Evolutionary conservation across 1,139 yeast species (phyloP), one percentile per base, ranked within the genome.

Genomic region (Diutina ranongensis): DNA sequence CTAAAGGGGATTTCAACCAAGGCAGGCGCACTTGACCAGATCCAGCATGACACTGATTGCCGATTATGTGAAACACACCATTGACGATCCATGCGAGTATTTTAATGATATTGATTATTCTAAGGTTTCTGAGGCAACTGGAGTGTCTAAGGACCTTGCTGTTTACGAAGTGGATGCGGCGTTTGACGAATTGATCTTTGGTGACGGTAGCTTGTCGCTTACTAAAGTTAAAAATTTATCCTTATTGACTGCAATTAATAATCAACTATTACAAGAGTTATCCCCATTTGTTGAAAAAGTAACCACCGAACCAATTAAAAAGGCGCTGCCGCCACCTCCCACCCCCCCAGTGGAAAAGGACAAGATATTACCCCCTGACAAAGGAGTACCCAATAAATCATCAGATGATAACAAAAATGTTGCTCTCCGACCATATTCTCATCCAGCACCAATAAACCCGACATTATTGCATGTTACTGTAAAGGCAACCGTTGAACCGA

Each of bases 401-500:
- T 18, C 13, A 13, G 28, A 35, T 5, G 42, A 25, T 16, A 25
- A 18, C 2, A 22, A 22, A 8, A 25, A 25, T 18, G 42, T 38
- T 3, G 42, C 42, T 7, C 19, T 25, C 5, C 32, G 33, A n/a
- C 42, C 32, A 7, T 38, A 38, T 16, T 38, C 42, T 12, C 18
- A 38, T 13, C 42, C 42, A 12, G 32, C 32, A 8, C 21, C 31
- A 22, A 25, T 38, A 3, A 38, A 38, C 20, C 42, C 42, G 3
- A 38, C 42, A 4, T 13, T 38, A 7, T 18, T 38, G 13, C 42
- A 38, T 15, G 42, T 38, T 13, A 38, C 42, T 12, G 42, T 38
- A 3, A 38, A 38, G 13, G 42, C 42, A 31, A 38, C 42, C 15
- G 42, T 38, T 27, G 42, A 38, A 25, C 42, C 42, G 10, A 12